Base-by-base conservation (phyloP, 495 filamentous ascomycete genomes). In the Aspergillus mulundensis region DNA sequence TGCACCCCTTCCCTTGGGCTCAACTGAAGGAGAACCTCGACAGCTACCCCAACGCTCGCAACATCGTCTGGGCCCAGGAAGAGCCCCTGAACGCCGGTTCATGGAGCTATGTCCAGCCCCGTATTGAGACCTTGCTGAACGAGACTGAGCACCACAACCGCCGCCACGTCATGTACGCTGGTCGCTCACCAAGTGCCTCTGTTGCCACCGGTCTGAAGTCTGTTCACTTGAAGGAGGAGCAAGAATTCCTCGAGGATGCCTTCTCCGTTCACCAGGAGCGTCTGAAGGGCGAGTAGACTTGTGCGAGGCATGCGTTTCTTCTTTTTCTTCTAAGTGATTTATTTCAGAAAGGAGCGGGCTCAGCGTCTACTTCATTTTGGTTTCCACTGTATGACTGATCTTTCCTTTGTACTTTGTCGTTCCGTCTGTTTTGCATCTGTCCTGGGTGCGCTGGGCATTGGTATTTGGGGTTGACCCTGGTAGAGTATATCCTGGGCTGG, bases 1-100 rank as follows among this genome's bases (percentile, higher is more conserved):
- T 98, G 25, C 88, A 97, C 75, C 94, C 94, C 64, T 98, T 98
- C 91, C 94, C 94, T 5, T 98, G 94, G 93, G 87, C 89, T 61
- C 89, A 93, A 77, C 84, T 98, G 42, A 86, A 87, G 73, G 92
- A 97, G 70, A 97, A 97, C 79, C 80, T 98, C 28, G 91, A 98
- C 77, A 82, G 73, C 75, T 98, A 98, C 77, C 88, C 91, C 70
- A 97, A 97, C 70, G 90, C 94, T 67, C 87, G 95, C 79, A 89
- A 91, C 58, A 93, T 98, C 57, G 89, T 97, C 55, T 98, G 91
- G 90, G 82, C 79, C 56, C 94, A 98, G 77, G 94, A 98, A 75
- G 94, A 98, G 77, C 94, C 94, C 32, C 82, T 98, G 51, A 98
- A 98, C 67, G 94, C 94, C 15, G 94, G 94, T 67, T 87, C 87